A percentile compares a stretch with the other conserved stretches of the same genome.
These are phyloP conservation scores for Cucurbita ficifolia DNA, from an alignment of 306 rosid genomes.

Conservation along the genomic window DNA sequence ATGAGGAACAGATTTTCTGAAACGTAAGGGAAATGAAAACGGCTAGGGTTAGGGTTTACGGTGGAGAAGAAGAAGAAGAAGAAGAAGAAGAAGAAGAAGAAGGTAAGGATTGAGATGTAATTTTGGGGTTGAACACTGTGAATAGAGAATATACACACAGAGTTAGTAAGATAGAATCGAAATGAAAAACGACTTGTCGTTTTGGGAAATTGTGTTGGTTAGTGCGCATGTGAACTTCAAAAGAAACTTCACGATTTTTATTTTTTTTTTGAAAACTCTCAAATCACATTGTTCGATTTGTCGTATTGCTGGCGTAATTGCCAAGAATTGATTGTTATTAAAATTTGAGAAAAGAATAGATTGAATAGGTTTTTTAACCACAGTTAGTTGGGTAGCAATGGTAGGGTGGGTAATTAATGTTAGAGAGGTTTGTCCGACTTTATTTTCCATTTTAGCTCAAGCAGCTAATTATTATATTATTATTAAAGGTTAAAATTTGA, in stretches of 20 bases:
- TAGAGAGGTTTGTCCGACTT: not conserved
- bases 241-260: not conserved
- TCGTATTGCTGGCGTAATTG: not conserved
- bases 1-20: not conserved
- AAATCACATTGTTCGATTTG: not conserved
- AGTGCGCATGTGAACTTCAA: not conserved
- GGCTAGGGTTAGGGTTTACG: not conserved
- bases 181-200: not conserved
- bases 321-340: too few species aligned
- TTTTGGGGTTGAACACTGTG: conserved; percentile 5
- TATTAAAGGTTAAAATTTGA: too few species aligned
- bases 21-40: not conserved
- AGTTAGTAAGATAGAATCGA: not conserved
- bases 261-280: not conserved
- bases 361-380: not conserved
- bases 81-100: not conserved
- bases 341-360: not conserved
- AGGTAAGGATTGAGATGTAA: not conserved
- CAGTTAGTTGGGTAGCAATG: not conserved
- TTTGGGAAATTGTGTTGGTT: conserved; percentile 7
- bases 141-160: not conserved
- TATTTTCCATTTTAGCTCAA: not conserved
- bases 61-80: not conserved
- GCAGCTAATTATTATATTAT: too few species aligned
- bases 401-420: not conserved